Base-by-base conservation (phyloP, 768 basidiomycete species). In the Leccinum aurantiacum region DNA sequence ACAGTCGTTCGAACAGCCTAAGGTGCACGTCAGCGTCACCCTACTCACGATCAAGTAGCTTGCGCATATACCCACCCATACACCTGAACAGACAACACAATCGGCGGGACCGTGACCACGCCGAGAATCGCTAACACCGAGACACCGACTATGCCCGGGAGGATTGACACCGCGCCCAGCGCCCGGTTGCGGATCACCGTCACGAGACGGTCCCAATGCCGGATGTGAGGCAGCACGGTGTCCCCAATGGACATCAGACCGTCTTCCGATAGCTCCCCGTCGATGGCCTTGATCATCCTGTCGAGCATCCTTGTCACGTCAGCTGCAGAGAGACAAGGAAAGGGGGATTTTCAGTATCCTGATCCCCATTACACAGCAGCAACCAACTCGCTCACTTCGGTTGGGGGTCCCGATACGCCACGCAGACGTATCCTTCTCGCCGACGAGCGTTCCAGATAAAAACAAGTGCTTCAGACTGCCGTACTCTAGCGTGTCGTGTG, bases 371-470 rank as follows among this genome's bases (percentile, higher is more conserved):
- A 11, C 27, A 46, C 29, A 15, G 24, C 46, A 24, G n/a, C 41
- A 44, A 44, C 41, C 38, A n/a, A 41, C 10, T 1, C 4, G 3
- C 58, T 25, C 6, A 70, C 68, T 17, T 56, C 60, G 55, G 8
- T 63, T 68, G 44, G 69, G 68, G 2, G 64, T 69, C 24, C 17
- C 13, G 33, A 70, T 29, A 6, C 35, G 53, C 66, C 61, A 70
- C 3, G 57, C 17, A 6, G 59, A 46, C 10, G 66, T 68, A 10
- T 70, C 60, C 9, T n/a, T 13, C 1, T 61, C 62, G 17, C 27
- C 27, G 7, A 51, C 50, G 29, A 51, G 50, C 10, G 50, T 31
- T 17, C 29, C 50, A 29, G 50, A 51, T 17, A 51, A n/a, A 51
- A 29, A 51, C 29, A 51, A 19, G 22, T 51, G 50, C 22, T 51